phyloP scores from a whole-genome alignment of 1,284 basidiomycete genomes.

The Wallemia ichthyophaga region DNA sequence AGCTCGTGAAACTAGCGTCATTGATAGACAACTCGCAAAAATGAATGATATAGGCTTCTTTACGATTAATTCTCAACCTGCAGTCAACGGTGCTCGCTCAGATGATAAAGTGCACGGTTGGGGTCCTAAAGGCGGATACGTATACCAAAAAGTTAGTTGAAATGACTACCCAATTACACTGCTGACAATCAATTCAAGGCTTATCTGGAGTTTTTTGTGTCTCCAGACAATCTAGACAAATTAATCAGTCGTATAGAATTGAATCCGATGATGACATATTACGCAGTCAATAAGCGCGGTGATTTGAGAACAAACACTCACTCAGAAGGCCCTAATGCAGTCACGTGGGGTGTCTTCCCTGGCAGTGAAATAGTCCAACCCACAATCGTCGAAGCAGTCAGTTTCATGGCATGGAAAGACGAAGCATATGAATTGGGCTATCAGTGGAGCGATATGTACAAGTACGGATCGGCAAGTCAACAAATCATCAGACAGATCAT shows the following conservation, averaged over 20 bases:
- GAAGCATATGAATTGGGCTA: slow-evolving; percentile 92
- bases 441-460: slow-evolving; percentile 71
- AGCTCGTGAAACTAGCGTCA: slow-evolving; percentile 51
- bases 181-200: slow-evolving; percentile 25
- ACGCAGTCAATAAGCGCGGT: slow-evolving; percentile 49
- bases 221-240: slow-evolving; percentile 35
- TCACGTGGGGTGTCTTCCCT: slow-evolving; percentile 99
- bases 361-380: slow-evolving; percentile 93
- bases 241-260: slow-evolving; percentile 61
- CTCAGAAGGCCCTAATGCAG: slow-evolving; percentile 80
- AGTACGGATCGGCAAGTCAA: slow-evolving; percentile 39
- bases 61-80: slow-evolving; percentile 91
- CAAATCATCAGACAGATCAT: slow-evolving; percentile 37
- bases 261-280: slow-evolving; percentile 77
- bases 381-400: slow-evolving; percentile 86
- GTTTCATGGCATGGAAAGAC: slow-evolving; percentile 96
- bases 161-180: neutral
- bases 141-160: slow-evolving; percentile 16
- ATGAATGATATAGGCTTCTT: slow-evolving; percentile 56
- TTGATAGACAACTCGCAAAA: slow-evolving; percentile 43
- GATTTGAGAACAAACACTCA: slow-evolving; percentile 47
- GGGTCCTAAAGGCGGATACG: slow-evolving; percentile 19
- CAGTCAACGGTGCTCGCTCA: slow-evolving; percentile 48
- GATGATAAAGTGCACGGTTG: slow-evolving; percentile 25
- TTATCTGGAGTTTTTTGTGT: slow-evolving; percentile 88